Base-by-base conservation (phyloP, 2,329 filamentous ascomycete genomes). In the Plectosphaerella cucumerina region DNA sequence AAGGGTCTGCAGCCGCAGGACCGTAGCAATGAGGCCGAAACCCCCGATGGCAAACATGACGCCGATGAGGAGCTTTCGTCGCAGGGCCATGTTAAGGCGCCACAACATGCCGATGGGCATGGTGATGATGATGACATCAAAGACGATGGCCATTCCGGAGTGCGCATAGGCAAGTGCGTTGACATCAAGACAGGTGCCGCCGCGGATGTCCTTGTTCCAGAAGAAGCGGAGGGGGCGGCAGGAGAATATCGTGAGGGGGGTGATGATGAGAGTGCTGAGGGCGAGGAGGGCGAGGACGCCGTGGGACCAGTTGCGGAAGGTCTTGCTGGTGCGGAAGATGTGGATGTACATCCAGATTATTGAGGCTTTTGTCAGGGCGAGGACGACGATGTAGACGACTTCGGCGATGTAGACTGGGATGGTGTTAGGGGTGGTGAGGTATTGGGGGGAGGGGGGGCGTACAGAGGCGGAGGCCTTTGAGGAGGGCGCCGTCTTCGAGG, bases 41-140 rank as follows among this genome's bases (percentile, higher is more conserved):
- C 54, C 49, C 6, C 56, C 58, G 17, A 56, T 49, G 12, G 50
- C 44, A 23, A 59, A 56, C n/a, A 59, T 45, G 33, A 44, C 14
- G 3, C 47, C 53, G 18, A 59, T 48, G 4, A 52, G 54, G 1
- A 59, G 37, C 57, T 84, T 85, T 4, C 73, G 76, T 52, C 68
- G 71, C 4, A 54, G 57, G 44, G 74, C 73, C 75, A 85, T 82
- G 50, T 82, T 74, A 22, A 84, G 60, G 23, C 74, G 71, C 65
- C 72, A 77, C 1, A 85, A 70, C 11, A 86, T 67, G 49, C 76
- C 75, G 9, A 80, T 71, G 1, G 79, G 79, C 5, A 82, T 60
- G 8, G 81, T 61, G 6, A 76, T 77, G 48, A 80, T 70, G 0
- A 72, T 72, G 44, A 80, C 73, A 58, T 83, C 79, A 37, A 72